Evolutionary conservation across 345 rosid genomes (phyloP).

Genomic region (Zanthoxylum bungeanum): DNA sequence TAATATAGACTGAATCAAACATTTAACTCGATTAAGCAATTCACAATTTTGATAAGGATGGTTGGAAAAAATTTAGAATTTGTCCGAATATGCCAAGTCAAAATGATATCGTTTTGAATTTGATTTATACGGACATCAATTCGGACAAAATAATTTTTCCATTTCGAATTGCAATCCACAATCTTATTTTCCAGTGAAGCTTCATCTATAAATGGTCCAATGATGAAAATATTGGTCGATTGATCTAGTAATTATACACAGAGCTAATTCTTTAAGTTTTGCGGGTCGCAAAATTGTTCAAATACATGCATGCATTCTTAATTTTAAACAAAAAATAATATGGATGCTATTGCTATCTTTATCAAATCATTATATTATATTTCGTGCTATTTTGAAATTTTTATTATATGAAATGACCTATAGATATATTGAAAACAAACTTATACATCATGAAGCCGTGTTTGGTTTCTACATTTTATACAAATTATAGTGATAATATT

Average conservation of each 20-base stretch:
- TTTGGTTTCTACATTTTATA: background rate
- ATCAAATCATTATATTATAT: background rate
- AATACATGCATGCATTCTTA: background rate
- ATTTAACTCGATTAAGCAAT: background rate
- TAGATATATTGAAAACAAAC: too few species aligned
- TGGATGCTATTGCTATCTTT: background rate
- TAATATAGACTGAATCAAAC: too few species aligned
- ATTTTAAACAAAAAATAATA: background rate
- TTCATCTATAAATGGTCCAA: slow-evolving; percentile 2
- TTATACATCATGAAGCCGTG: background rate
- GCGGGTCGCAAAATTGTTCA: background rate
- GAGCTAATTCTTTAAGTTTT: background rate
- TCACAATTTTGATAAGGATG: background rate
- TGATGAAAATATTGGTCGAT: background rate
- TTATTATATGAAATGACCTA: background rate
- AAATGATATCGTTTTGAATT: too few species aligned
- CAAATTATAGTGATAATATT: too few species aligned
- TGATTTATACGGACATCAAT: too few species aligned
- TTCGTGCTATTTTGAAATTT: background rate
- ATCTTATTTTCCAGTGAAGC: background rate
- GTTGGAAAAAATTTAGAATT: background rate
- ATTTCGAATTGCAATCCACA: background rate
- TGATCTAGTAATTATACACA: background rate
- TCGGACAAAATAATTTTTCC: too few species aligned
- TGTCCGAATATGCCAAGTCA: too few species aligned